Conservation (phyloP, 208 protist genomes). For the Trichomonas vaginalis region DNA sequence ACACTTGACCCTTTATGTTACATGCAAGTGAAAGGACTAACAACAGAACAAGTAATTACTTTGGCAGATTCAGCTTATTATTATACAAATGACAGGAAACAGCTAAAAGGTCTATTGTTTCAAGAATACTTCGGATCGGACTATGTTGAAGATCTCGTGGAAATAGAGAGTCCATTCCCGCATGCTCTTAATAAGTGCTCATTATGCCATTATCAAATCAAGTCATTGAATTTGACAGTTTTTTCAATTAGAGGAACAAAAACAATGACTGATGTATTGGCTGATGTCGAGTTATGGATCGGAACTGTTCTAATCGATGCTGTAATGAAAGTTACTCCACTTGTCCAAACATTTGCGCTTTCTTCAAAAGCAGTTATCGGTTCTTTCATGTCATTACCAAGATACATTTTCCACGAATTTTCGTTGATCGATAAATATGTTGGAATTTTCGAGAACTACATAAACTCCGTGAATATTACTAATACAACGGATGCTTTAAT, state of each 20-base stretch:
- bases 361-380: neutral
- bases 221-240: neutral
- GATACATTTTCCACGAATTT: neutral
- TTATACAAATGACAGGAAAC: neutral
- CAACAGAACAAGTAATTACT: neutral
- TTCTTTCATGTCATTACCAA: neutral
- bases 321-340: neutral
- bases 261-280: neutral
- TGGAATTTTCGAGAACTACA: neutral
- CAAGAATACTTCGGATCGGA: neutral
- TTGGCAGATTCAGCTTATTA: neutral
- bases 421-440: neutral
- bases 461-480: neutral
- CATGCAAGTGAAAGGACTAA: neutral
- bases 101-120: neutral
- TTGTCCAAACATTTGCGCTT: neutral
- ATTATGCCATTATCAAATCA: neutral
- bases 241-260: neutral
- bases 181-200: neutral
- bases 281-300: neutral
- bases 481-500: neutral
- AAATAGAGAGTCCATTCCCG: neutral
- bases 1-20: too few species aligned
- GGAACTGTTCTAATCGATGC: neutral
- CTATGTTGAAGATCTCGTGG: neutral